Percentiles rank a stretch among this genome's conserved stretches.
Conservation (phyloP, 495 filamentous ascomycete species). For the Annulohypoxylon maeteangense region DNA sequence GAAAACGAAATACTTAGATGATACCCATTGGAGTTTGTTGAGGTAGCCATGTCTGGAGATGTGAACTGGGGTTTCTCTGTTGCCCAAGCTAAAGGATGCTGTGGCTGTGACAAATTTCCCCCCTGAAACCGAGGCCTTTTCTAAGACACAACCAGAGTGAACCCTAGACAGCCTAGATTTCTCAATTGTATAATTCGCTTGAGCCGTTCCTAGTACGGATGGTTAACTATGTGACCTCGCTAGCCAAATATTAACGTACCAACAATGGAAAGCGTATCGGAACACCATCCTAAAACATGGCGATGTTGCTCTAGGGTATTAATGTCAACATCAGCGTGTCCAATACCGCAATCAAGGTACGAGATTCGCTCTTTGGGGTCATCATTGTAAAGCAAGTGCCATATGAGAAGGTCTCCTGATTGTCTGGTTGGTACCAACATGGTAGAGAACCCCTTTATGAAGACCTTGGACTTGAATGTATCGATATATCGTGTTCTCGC, state of each 20-base stretch:
- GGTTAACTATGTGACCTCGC: neutral
- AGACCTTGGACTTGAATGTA: neutral
- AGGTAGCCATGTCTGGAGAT: neutral
- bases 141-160: neutral
- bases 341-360: neutral
- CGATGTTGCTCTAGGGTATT: neutral
- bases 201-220: neutral
- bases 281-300: neutral
- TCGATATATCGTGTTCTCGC: neutral
- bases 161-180: neutral
- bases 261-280: neutral
- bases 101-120: neutral
- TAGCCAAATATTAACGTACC: neutral
- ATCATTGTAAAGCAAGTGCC: neutral
- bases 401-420: neutral
- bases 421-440: neutral
- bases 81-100: neutral
- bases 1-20: neutral
- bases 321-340: neutral
- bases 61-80: neutral
- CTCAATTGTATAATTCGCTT: neutral
- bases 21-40: neutral
- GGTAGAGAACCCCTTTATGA: neutral
- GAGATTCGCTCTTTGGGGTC: neutral
- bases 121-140: neutral